Base-by-base conservation (phyloP, 176 grass and related monocot species). In the Bothriochloa decipiens region DNA sequence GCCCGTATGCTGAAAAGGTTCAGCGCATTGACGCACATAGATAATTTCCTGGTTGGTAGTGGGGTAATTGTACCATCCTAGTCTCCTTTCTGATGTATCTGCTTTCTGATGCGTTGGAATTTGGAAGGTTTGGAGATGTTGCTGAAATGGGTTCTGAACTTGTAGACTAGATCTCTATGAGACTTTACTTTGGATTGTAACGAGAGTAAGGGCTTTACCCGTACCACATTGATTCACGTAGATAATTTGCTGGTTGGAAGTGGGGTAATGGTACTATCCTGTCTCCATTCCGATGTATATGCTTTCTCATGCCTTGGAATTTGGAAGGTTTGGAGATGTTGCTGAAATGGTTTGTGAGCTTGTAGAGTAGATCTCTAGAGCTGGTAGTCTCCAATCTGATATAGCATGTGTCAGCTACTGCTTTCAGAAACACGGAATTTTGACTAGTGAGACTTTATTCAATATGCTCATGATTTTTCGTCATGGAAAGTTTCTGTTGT, bases 11-110 rank as follows among this genome's bases (percentile, higher is more conserved):
- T 23, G 50, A 23, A 71, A 49, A 42, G 28, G 12, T 15, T 62
- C 40, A 41, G 22, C 32, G 4, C 39, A 71, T 50, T 32, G 40
- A 41, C 70, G 39, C 46, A 36, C 0, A 4, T 0, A 1, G 8
- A 57, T 82, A 36, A 33, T 36, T 77, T 86, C 17, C 53, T 77
- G 53, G 6, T 58, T 77, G 17, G 57, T 64, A 35, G 15, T 89
- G 15, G 37, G 55, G 22, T 28, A 27, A 22, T 63, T 77, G 22
- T 26, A 53, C 65, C 9, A 8, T 81, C 1, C 28, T 72, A 66
- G 47, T 23, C n/a, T 82, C 9, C 11, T 20, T 32, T 50, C 6
- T 42, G 70, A 71, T 77, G 53, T 53, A 16, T 26, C 9, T 70
- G 10, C 52, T 42, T 12, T 50, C 64, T 65, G 71, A 33, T 85